These are phyloP conservation scores for Ambrosiella xylebori DNA, from an alignment of 2,329 filamentous ascomycete genomes.

Conservation along the genomic window DNA sequence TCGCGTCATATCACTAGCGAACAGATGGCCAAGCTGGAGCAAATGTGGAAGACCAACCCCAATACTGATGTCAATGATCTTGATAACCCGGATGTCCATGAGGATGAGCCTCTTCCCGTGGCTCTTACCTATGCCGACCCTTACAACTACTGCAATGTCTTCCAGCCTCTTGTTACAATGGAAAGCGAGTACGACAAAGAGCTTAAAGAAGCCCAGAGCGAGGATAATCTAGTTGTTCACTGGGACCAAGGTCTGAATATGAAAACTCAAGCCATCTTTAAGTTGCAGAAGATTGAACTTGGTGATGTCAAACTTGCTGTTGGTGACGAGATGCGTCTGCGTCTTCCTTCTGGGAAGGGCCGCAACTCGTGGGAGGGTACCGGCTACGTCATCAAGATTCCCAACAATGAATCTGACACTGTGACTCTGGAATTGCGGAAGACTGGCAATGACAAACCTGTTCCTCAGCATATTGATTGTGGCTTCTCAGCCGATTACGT, in stretches of 20 bases:
- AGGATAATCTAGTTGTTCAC: constrained; percentile 82
- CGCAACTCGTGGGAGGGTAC: constrained; percentile 91
- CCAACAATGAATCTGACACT: constrained; percentile 96
- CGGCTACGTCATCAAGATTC: constrained; percentile 97
- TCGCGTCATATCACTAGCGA: constrained; percentile 84
- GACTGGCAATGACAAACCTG: constrained; percentile 87
- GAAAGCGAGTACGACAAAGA: constrained; percentile 99
- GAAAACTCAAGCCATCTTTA: constrained; percentile 90
- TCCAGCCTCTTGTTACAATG: constrained; percentile 94
- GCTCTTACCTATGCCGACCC: constrained; percentile 90
- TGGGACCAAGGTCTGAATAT: constrained; percentile 96
- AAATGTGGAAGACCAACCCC: constrained; percentile 95
- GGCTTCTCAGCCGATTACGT: constrained; percentile 98
- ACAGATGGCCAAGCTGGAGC: constrained; percentile 89
- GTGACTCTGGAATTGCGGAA: constrained; percentile 89
- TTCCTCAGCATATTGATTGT: constrained; percentile 89
- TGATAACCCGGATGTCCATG: constrained; percentile 42
- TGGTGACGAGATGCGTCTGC: constrained; percentile 93
- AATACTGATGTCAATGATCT: constrained; percentile 77
- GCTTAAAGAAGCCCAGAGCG: constrained; percentile 92
- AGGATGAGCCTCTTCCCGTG: constrained; percentile 88
- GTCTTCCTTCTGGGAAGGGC: constrained; percentile 77
- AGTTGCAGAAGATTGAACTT: constrained; percentile 89
- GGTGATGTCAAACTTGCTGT: constrained; percentile 96
- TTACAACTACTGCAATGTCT: constrained; percentile 97